Base-by-base conservation (phyloP, 257 asterid genomes). In the Osmanthus fragrans region DNA sequence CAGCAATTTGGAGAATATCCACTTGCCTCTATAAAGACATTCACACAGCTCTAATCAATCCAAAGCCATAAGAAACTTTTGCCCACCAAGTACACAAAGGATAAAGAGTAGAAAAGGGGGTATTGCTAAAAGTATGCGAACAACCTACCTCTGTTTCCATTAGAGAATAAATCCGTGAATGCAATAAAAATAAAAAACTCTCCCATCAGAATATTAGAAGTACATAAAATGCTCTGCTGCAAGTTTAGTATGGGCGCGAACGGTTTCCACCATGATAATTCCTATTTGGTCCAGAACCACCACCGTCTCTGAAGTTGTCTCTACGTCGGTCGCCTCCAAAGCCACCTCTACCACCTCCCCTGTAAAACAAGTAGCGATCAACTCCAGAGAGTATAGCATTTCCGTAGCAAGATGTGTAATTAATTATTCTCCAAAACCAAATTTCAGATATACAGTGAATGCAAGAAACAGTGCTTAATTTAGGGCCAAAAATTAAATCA, bases 281-380 rank as follows among this genome's bases (percentile, higher is more conserved):
- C 81, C 99, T 90, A 80, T 93, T 98, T 37, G 99, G 99, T 71
- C 99, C 98, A 78, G 98, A 88, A 71, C 90, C 91, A 77, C 97
- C 97, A 67, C 97, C 87, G 30, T 88, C 99, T 85, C 98, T 81
- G 39, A 80, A 85, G 87, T 89, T 94, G 88, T 90, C 99, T 83
- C 97, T 88, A 33, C 97, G 93, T 65, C 96, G 82, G 75, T 87
- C 97, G 29, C 94, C 96, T 45, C 99, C 99, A 71, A 88, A 92
- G 86, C 90, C 92, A 75, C 97, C 97, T 89, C 97, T 87, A 82
- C 99, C 99, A 60, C 98, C 96, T 2, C 97, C 96, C 13, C 96
- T 90, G 91, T 79, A 67, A 19, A 71, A 80, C n/a, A 63, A 77
- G 63, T 72, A 84, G 30, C 2, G n/a, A 45, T 77, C 80, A 86